Evolutionary conservation across 768 basidiomycete genomes (phyloP).

Genomic region (Porphyrellus cyaneotinctus): DNA sequence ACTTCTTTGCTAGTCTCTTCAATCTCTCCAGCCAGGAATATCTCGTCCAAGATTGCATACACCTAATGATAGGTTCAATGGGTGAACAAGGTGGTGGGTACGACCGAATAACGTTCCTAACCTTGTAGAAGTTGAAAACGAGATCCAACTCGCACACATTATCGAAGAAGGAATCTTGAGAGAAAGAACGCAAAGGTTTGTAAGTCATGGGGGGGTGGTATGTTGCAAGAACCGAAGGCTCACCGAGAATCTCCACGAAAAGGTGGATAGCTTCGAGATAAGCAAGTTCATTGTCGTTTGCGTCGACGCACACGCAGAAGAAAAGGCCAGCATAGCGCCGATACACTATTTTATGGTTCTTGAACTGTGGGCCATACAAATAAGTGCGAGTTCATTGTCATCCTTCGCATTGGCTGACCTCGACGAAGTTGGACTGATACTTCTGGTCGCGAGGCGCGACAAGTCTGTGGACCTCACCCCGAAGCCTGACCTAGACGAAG

Average conservation of each 20-base stretch:
- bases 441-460: constrained; percentile 98
- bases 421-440: constrained; percentile 98
- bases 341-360: constrained; percentile 97
- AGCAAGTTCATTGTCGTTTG: constrained; percentile 96
- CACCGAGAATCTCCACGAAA: constrained; percentile 96
- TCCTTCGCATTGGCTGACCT: constrained; percentile 51
- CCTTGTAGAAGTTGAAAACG: constrained; percentile 99
- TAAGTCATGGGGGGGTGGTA: constrained; percentile 1
- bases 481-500: constrained; percentile 68
- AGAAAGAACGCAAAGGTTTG: background rate
- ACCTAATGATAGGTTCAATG: constrained; percentile 52
- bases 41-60: constrained; percentile 96
- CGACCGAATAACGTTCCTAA: constrained; percentile 21
- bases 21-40: constrained; percentile 96
- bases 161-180: constrained; percentile 91
- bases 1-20: constrained; percentile 99
- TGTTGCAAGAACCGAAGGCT: constrained; percentile 22
- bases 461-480: constrained; percentile 94
- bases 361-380: constrained; percentile 57
- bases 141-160: constrained; percentile 98
- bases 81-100: constrained; percentile 4
- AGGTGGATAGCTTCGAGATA: constrained; percentile 97
- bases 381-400: background rate
- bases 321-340: constrained; percentile 95
- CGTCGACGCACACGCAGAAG: constrained; percentile 96